Evolutionary conservation across 2,329 filamentous ascomycete species (phyloP), one percentile per base, ranked within the genome.

Genomic region (Pleoardoris graminearum): DNA sequence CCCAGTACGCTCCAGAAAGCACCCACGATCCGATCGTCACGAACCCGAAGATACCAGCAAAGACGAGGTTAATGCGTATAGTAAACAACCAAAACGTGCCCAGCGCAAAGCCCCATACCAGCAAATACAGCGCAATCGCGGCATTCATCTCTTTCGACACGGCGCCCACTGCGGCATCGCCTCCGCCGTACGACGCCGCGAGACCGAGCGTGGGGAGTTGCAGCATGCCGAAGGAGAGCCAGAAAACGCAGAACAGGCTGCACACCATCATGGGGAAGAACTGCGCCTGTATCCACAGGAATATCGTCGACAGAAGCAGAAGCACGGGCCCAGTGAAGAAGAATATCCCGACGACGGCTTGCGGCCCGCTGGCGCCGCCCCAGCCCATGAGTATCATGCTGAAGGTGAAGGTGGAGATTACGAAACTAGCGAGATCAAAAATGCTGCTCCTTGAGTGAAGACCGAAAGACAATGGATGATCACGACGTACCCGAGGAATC

Each of bases 71-170:
- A 43, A 80, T 81, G 63, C 77, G 76, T 16, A 79, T 66, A 0
- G 79, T 78, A 55, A 82, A 82, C 41, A 82, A 65, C 61, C 78
- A 80, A 51, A 80, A 81, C 0, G 79, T 81, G 23, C 78, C 75
- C 14, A 82, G 65, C 8, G 78, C 79, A 36, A 82, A 81, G 0
- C 79, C 80, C 79, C 80, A 82, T 3, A 81, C 76, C 4, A 82
- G 67, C 3, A 81, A 68, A 58, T 81, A 82, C 3, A 82, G 58
- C 0, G 73, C 80, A 22, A 83, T 69, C 1, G 73, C 76, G 0
- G 77, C 71, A 53, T 82, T 83, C 68, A 76, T 81, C 45, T 76
- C 77, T 11, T 74, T 66, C 0, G 75, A 76, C 0, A 69, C 60
- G 1, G 71, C 64, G 0, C 79, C 79, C 8, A 76, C 77, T 6